Evolutionary conservation across 768 basidiomycete species (phyloP), one percentile per base, ranked within the genome.

Genomic region (Hypholoma fasciculare): DNA sequence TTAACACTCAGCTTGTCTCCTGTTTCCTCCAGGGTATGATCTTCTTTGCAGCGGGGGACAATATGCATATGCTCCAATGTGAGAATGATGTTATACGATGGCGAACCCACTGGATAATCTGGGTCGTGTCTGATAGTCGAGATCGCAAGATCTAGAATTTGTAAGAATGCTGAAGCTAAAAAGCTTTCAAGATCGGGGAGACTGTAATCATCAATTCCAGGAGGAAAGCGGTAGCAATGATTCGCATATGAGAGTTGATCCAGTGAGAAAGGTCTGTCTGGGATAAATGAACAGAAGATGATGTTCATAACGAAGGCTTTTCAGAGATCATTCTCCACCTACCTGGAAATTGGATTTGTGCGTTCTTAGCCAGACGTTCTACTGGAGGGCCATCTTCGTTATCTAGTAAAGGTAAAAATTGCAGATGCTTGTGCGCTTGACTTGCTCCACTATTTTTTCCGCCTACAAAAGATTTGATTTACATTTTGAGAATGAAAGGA

Each of bases 381-480:
- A 95, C 79, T 0, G 95, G 95, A 13, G 91, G 89, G 1, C 85
- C 89, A 37, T 82, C 80, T 34, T 78, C 71, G 40, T 74, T 75
- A 9, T 81, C 81, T 12, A 20, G 13, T 16, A 84, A 67, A 36
- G 92, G 88, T 36, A 96, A 72, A 61, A 96, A 88, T 70, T 96
- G 94, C n/a, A 96, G 63, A 68, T 97, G 95, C 66, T 96, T 94
- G 74, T 96, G 94, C 2, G 82, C 78, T 73, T 97, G 95, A 68
- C 92, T 94, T 11, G 95, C 94, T 26, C 94, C 94, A 57, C 90
- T 92, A 54, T 79, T 76, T 27, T 84, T 78, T 6, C 92, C 92
- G 63, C 90, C 91, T 92, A 47, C 7, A 37, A 20, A 30, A 20
- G 50, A 49, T n/a, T n/a, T 26, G 20, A 42, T 38, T 27, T 16